These are phyloP conservation scores for Peronospora belbahrii DNA, from an alignment of 352 stramenopile species.

Conservation along the genomic window DNA sequence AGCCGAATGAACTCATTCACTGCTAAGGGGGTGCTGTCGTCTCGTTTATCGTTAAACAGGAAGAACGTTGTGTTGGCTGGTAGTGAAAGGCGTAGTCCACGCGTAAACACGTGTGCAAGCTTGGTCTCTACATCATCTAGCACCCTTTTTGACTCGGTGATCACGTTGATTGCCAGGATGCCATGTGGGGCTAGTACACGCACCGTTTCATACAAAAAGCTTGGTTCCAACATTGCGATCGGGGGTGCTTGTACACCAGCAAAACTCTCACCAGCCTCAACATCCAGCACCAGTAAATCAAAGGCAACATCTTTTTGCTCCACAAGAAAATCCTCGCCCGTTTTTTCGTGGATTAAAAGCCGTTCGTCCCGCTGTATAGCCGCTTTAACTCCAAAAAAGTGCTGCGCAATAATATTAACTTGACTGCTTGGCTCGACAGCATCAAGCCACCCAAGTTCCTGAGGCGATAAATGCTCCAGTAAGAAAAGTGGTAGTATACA, in stretches of 20 bases:
- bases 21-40: not conserved
- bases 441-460: constrained; percentile 33
- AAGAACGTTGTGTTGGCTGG: constrained; percentile 36
- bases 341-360: constrained; percentile 33
- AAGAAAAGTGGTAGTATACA: constrained; percentile 51
- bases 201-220: constrained; percentile 29
- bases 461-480: constrained; percentile 22
- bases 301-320: constrained; percentile 14
- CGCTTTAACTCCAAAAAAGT: constrained; percentile 36
- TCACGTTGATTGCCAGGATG: constrained; percentile 56
- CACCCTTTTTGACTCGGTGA: constrained; percentile 31
- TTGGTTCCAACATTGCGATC: constrained; percentile 29
- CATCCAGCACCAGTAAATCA: constrained; percentile 55
- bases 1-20: constrained; percentile 9
- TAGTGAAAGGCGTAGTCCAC: constrained; percentile 26
- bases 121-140: constrained; percentile 20
- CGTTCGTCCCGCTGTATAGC: constrained; percentile 17
- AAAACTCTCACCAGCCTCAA: constrained; percentile 41
- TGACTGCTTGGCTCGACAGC: constrained; percentile 46
- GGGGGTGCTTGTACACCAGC: constrained; percentile 36
- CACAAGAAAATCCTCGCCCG: constrained; percentile 38
- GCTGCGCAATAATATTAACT: constrained; percentile 36
- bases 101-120: constrained; percentile 24
- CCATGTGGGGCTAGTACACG: constrained; percentile 23
- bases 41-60: constrained; percentile 22